Evolutionary conservation across 805 yeast species (phyloP).

Genomic region (Hanseniaspora meyeri): DNA sequence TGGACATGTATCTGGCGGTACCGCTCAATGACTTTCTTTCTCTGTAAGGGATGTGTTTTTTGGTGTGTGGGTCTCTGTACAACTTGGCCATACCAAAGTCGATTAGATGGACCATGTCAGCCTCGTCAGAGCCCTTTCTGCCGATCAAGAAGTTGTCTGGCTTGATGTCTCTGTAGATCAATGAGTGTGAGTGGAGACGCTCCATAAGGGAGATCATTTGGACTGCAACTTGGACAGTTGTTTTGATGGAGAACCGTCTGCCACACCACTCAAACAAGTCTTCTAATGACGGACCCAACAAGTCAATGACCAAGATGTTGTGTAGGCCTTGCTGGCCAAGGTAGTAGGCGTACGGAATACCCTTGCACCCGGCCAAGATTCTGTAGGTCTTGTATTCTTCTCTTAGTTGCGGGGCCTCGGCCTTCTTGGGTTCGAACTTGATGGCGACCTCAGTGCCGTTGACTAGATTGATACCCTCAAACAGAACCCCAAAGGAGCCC

Average conservation of each 20-base stretch:
- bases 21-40: constrained; percentile 94
- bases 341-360: constrained; percentile 93
- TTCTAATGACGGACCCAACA: constrained; percentile 89
- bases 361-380: constrained; percentile 65
- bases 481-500: constrained; percentile 95
- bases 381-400: constrained; percentile 96
- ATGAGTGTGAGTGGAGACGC: constrained; percentile 74
- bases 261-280: constrained; percentile 98
- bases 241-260: constrained; percentile 71
- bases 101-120: constrained; percentile 74
- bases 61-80: constrained; percentile 91
- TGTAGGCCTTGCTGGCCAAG: constrained; percentile 98
- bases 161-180: constrained; percentile 91
- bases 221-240: constrained; percentile 85
- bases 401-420: constrained; percentile 93
- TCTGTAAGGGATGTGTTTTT: constrained; percentile 90
- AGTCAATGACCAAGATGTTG: constrained; percentile 84
- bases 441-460: constrained; percentile 91
- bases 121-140: constrained; percentile 70
- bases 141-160: constrained; percentile 96
- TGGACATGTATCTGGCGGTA: constrained; percentile 97
- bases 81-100: constrained; percentile 99
- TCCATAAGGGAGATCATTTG: constrained; percentile 87
- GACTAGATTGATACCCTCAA: constrained; percentile 86
- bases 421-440: constrained; percentile 90